Base-by-base conservation (phyloP, 495 filamentous ascomycete species). In the Tetracladium setigerum region DNA sequence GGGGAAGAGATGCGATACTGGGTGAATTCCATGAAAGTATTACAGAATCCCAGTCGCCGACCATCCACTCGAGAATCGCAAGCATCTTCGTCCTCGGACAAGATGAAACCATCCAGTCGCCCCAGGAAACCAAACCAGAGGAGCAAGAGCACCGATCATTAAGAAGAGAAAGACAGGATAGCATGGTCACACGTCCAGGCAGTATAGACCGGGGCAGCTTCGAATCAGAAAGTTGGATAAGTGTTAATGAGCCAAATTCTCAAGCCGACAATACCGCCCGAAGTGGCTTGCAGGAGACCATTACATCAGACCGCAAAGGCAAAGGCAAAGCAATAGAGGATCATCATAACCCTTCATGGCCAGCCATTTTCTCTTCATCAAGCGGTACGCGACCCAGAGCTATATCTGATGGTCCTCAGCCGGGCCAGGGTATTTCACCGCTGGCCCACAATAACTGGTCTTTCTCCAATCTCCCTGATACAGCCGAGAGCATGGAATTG, bases 1-100 rank as follows among this genome's bases (percentile, higher is more conserved):
- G 66, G 73, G 34, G 74, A 75, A 12, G 72, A 76, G 39, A 65
- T 86, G 35, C 66, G 67, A 18, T 72, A 73, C 44, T 77, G 71
- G 71, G 56, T 74, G 14, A 57, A 54, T 37, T 55, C 58, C 12
- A 53, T 61, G 55, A 49, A 44, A 46, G 37, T 44, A 30, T 44
- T 51, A 12, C 52, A 48, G 30, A 43, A 38, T 14, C 46, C 46
- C 22, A 27, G 22, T 27, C 22, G 3, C 3, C 14, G 35, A 14
- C 35, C 9, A 18, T 38, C 35, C 2, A 1, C 24, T 5, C 39
- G 10, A 48, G 19, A 17, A 4, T 41, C 24, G 35, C 36, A 34
- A 22, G 30, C 15, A 8, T 30, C 15, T 4, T 11, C 34, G 11
- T 24, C 13, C 13, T 37, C 15, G 36, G 43, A 27, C 22, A 27